phyloP scores from a whole-genome alignment of 1,284 basidiomycete species.

The Lignosus rhinocerotis region DNA sequence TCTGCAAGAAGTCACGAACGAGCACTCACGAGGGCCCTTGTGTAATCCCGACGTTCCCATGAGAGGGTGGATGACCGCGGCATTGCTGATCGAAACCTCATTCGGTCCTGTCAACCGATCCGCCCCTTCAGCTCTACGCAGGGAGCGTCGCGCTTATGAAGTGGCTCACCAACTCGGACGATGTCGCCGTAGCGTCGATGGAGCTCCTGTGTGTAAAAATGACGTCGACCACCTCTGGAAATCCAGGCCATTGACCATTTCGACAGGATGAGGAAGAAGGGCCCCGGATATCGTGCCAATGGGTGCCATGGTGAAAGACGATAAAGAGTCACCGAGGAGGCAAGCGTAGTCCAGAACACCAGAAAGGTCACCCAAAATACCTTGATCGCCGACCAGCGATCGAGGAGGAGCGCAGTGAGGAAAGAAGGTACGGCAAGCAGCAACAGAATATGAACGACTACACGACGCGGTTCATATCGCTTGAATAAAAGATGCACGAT shows the following conservation, averaged over 20 bases:
- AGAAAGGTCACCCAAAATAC: conserved; percentile 9
- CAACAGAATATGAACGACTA: conserved; percentile 11
- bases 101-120: conserved; percentile 48
- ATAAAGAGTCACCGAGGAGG: conserved; percentile 12
- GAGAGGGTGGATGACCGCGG: conserved; percentile 42
- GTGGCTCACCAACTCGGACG: conserved; percentile 35
- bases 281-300: conserved; percentile 19
- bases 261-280: conserved; percentile 10
- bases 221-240: conserved; percentile 18
- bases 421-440: conserved; percentile 14
- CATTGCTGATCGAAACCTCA: conserved; percentile 48
- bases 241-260: conserved; percentile 17
- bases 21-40: conserved; percentile 51
- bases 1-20: neutral
- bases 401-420: conserved; percentile 8
- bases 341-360: conserved; percentile 14
- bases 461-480: conserved; percentile 18
- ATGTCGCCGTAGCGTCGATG: conserved; percentile 30
- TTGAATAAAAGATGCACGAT: conserved; percentile 21
- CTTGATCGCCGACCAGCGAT: conserved; percentile 10
- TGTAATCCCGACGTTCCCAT: conserved; percentile 48
- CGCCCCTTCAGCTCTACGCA: neutral
- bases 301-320: conserved; percentile 23
- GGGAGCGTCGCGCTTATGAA: neutral
- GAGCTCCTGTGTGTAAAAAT: conserved; percentile 21